Percentiles rank a stretch among this genome's conserved stretches.
Evolutionary conservation across 108 stramenopile genomes (phyloP).

Genomic region (Schizochytrium sp.): DNA sequence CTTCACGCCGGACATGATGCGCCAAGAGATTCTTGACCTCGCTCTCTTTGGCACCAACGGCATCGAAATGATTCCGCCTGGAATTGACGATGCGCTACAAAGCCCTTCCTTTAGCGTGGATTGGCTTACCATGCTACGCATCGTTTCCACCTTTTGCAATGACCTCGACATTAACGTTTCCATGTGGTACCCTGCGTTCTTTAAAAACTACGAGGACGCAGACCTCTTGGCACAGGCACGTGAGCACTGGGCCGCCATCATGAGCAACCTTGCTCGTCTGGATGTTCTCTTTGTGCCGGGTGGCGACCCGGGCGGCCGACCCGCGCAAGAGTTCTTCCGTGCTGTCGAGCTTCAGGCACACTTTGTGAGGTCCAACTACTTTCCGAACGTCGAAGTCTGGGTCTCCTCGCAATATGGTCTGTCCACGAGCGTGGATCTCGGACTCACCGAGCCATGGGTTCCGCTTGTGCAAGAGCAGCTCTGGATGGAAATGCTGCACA

Average conservation of each 20-base stretch:
- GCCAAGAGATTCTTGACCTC: neutral
- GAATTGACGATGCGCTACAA: neutral
- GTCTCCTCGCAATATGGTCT: slow-evolving; percentile 9
- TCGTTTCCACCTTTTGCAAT: neutral
- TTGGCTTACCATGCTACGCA: neutral
- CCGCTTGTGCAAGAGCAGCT: neutral
- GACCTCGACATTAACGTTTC: neutral
- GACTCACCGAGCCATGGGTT: slow-evolving; percentile 5
- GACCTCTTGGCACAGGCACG: neutral
- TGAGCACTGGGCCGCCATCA: neutral
- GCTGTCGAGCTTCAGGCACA: neutral
- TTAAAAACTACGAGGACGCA: neutral
- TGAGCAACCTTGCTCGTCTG: neutral
- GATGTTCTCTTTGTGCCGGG: neutral
- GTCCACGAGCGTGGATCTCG: neutral
- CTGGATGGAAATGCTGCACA: slow-evolving; percentile 15
- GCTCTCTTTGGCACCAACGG: slow-evolving; percentile 11
- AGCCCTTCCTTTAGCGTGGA: neutral
- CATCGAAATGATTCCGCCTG: slow-evolving; percentile 2
- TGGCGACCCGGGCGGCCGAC: slow-evolving; percentile 1
- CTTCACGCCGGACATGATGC: slow-evolving; percentile 1
- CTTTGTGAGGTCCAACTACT: neutral
- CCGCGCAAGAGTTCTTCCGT: neutral
- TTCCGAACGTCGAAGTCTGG: neutral
- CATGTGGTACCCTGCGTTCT: slow-evolving; percentile 18